Base-by-base conservation (phyloP, 1,284 basidiomycete species). In the Fomitopsis betulina region DNA sequence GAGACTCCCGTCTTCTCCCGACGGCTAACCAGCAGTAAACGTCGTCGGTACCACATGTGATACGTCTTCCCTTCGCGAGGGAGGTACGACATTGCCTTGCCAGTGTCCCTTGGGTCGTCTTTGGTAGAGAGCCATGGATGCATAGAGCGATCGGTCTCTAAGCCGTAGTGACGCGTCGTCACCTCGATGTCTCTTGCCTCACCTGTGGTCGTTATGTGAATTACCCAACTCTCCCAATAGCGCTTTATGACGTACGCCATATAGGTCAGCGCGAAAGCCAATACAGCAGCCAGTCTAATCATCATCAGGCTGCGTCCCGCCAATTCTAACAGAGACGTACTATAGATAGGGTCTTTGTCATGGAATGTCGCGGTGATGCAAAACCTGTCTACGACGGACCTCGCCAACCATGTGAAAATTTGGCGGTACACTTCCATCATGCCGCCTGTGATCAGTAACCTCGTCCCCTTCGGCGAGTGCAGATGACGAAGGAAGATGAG, bases 301-400 rank as follows among this genome's bases (percentile, higher is more conserved):
- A 12, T 15, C 5, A 9, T 37, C 3, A 37, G 35, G 35, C 35
- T 37, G 8, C 13, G 8, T 12, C 13, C 19, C 30, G 81, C 82
- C 40, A 47, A 25, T 15, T 37, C 10, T 30, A 9, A 27, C 45
- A 27, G 6, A 32, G 15, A 66, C 83, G n/a, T 62, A 85, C 86
- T 75, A 63, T 81, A 87, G 55, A 80, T 78, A 37, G 70, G 58
- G 64, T 91, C 86, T 0, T 80, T 73, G 7, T 84, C 81, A 1
- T 83, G 77, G 58, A 91, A 86, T 37, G 72, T 73, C 1, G 82
- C 85, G 0, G 84, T 86, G 54, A 91, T 72, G 71, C 83, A 87
- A 65, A 90, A 82, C 2, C 77, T 76, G 37, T 79, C 76, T 59
- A 80, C 68, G 32, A 81, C 27, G 39, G 70, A 72, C 23, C 72